These are phyloP conservation scores for Diutina mesorugosa DNA, from an alignment of 1,139 yeast genomes.

Conservation along the genomic window DNA sequence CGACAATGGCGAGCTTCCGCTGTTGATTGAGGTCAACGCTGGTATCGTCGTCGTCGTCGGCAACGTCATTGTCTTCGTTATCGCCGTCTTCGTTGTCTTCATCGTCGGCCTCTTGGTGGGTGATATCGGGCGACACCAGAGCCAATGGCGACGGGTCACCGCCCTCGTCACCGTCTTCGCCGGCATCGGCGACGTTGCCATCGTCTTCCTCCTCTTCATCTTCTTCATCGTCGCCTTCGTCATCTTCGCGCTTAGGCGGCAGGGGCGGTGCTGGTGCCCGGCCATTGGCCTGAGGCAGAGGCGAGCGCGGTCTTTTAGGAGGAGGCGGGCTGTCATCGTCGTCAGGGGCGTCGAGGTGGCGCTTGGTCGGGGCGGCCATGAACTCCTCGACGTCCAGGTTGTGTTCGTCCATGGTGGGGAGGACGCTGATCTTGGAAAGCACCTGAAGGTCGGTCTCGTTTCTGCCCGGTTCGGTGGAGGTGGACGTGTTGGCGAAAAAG, in stretches of 20 bases:
- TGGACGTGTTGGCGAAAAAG: slow-evolving; percentile 21
- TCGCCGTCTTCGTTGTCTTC: slow-evolving; percentile 14
- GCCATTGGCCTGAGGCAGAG: neutral
- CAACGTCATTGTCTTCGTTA: slow-evolving; percentile 12
- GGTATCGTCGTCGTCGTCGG: slow-evolving; percentile 9
- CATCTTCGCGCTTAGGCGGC: neutral
- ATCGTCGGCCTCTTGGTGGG: slow-evolving; percentile 6
- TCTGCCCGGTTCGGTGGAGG: slow-evolving; percentile 10
- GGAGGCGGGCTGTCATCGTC: neutral
- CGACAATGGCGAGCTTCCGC: slow-evolving; percentile 52
- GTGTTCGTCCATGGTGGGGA: slow-evolving; percentile 28
- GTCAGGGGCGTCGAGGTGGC: neutral
- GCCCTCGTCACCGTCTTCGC: slow-evolving; percentile 5
- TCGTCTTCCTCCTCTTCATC: slow-evolving; percentile 4
- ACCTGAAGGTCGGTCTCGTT: slow-evolving; percentile 26
- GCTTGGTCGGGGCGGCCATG: neutral
- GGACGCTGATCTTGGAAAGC: slow-evolving; percentile 25
- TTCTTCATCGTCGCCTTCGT: slow-evolving; percentile 2
- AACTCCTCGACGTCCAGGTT: slow-evolving; percentile 13
- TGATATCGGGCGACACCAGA: neutral
- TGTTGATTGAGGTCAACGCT: slow-evolving; percentile 34
- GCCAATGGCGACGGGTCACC: slow-evolving; percentile 3
- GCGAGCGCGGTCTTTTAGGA: neutral
- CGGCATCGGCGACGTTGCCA: slow-evolving; percentile 4
- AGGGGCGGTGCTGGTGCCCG: neutral